These are phyloP conservation scores for Graphium sp. DNA, from an alignment of 2,329 filamentous ascomycete genomes.

Conservation along the genomic window DNA sequence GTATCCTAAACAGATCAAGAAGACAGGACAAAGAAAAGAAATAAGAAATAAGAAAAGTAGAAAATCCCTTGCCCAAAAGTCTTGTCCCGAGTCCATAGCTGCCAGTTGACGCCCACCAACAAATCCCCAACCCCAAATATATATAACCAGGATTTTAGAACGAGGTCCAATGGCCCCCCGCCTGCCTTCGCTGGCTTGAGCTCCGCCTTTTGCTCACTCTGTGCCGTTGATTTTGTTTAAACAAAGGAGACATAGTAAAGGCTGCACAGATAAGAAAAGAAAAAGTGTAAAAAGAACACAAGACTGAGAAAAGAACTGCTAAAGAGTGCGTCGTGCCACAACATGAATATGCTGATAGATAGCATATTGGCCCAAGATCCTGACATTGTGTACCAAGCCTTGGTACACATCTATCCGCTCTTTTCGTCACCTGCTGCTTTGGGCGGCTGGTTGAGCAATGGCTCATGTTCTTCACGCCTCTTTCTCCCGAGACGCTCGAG, in stretches of 20 bases:
- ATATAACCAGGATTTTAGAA: too few relatives aligned
- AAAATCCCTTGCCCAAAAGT: too few relatives aligned
- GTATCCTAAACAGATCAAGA: not conserved
- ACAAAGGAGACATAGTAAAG: too few relatives aligned
- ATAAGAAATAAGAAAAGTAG: constrained; percentile 1
- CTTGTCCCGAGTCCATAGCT: too few relatives aligned
- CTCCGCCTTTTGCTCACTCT: too few relatives aligned
- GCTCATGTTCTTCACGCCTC: constrained; percentile 1
- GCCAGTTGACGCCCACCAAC: too few relatives aligned
- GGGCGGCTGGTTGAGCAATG: not conserved
- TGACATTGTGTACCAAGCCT: not conserved
- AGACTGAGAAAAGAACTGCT: not conserved
- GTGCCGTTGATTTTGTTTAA: not conserved
- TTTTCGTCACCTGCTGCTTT: not conserved
- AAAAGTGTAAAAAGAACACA: not conserved
- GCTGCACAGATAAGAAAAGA: not conserved
- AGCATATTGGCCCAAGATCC: not conserved
- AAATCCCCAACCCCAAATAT: too few relatives aligned
- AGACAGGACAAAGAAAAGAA: not conserved
- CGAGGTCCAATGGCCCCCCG: too few relatives aligned
- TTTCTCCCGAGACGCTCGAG: constrained; percentile 54
- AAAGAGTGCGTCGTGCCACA: not conserved
- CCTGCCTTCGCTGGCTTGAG: too few relatives aligned
- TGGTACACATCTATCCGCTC: not conserved
- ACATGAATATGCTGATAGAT: not conserved